Evolutionary conservation across 2,329 filamentous ascomycete genomes (phyloP).

Genomic region (Fusarium albidum): DNA sequence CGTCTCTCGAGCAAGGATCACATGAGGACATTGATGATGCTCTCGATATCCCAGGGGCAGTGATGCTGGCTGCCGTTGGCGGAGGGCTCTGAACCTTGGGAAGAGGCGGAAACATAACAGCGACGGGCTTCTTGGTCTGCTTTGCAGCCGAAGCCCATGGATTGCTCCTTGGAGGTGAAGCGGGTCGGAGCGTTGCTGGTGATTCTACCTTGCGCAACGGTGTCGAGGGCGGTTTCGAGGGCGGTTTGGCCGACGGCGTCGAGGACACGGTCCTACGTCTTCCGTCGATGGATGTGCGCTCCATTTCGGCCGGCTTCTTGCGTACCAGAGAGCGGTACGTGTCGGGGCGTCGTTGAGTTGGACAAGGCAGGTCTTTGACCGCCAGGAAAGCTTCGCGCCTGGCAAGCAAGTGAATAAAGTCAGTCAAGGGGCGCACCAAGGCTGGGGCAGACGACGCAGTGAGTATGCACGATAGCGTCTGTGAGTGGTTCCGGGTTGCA

Average conservation of each 20-base stretch:
- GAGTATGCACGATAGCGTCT: conserved; percentile 28
- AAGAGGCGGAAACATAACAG: conserved; percentile 35
- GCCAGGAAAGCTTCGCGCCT: conserved; percentile 3
- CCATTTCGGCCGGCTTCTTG: conserved; percentile 25
- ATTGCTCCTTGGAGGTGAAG: conserved; percentile 45
- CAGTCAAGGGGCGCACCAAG: conserved; percentile 22
- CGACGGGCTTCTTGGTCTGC: not conserved
- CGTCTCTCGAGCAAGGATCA: conserved; percentile 10
- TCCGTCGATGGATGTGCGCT: conserved; percentile 40
- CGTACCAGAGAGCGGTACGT: conserved; percentile 1
- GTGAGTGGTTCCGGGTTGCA: conserved; percentile 26
- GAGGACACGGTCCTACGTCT: conserved; percentile 30
- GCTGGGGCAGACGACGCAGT: conserved; percentile 14
- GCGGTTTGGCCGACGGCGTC: conserved; percentile 8
- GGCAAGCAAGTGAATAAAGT: conserved; percentile 23
- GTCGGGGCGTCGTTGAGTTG: not conserved
- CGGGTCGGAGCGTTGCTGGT: conserved; percentile 38
- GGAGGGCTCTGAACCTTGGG: conserved; percentile 16
- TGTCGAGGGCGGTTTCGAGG: conserved; percentile 3
- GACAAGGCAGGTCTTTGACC: conserved; percentile 1
- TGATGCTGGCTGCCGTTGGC: conserved; percentile 9
- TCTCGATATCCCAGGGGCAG: conserved; percentile 21
- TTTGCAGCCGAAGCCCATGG: conserved; percentile 40
- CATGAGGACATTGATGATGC: conserved; percentile 22
- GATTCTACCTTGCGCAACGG: conserved; percentile 19